These are phyloP conservation scores for Colletotrichum australisinense DNA, from an alignment of 2,329 filamentous ascomycete species.

Conservation along the genomic window DNA sequence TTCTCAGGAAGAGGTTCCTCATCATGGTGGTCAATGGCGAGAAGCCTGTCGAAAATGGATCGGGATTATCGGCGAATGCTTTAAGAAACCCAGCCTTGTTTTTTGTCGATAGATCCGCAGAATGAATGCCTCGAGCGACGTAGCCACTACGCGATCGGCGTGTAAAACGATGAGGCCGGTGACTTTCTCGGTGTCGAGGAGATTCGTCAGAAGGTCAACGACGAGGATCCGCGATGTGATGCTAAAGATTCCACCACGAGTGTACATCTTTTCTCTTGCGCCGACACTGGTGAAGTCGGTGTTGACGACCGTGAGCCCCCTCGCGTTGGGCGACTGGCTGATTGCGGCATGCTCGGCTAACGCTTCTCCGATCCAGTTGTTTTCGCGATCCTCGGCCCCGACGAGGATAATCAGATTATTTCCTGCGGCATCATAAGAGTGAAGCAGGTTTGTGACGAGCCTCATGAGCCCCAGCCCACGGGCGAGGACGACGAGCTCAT, in stretches of 20 bases:
- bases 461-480: conserved; percentile 92
- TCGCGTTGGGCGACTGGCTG: conserved; percentile 83
- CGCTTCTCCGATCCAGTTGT: conserved; percentile 96
- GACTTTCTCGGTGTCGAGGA: conserved; percentile 85
- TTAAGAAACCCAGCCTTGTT: conserved; percentile 96
- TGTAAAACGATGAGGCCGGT: conserved; percentile 90
- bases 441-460: conserved; percentile 93
- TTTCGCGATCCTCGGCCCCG: conserved; percentile 91
- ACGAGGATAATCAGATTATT: conserved; percentile 92
- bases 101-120: conserved; percentile 90
- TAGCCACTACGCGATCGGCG: conserved; percentile 87
- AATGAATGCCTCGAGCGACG: conserved; percentile 94
- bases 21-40: conserved; percentile 90
- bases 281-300: conserved; percentile 92
- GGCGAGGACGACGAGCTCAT: conserved; percentile 93
- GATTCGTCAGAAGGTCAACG: conserved; percentile 87
- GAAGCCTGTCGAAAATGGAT: conserved; percentile 90
- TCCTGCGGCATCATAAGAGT: conserved; percentile 95
- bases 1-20: conserved; percentile 90
- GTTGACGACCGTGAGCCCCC: conserved; percentile 91
- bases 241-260: conserved; percentile 89
- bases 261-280: conserved; percentile 91
- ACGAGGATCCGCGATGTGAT: conserved; percentile 96
- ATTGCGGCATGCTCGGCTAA: conserved; percentile 95
- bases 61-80: conserved; percentile 93